phyloP scores from a whole-genome alignment of 805 yeast species.

The Candida insectalens region DNA sequence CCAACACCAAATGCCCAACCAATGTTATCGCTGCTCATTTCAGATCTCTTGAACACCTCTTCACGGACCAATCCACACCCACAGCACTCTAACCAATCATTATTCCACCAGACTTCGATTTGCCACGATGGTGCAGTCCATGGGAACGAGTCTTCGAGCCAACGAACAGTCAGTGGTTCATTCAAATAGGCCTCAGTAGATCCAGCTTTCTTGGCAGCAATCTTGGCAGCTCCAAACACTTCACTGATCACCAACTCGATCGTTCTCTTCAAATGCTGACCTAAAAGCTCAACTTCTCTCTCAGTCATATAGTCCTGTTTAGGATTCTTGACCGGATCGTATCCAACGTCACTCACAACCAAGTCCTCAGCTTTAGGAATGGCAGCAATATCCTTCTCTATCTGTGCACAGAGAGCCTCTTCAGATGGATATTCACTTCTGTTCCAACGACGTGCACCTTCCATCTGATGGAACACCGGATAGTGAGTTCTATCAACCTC shows the following conservation, averaged over 20 bases:
- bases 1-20: slow-evolving; percentile 99
- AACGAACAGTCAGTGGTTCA: slow-evolving; percentile 76
- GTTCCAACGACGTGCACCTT: slow-evolving; percentile 87
- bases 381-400: slow-evolving; percentile 48
- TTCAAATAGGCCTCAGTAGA: slow-evolving; percentile 49
- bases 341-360: slow-evolving; percentile 66
- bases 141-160: slow-evolving; percentile 95
- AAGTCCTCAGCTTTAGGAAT: slow-evolving; percentile 56
- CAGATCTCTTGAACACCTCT: slow-evolving; percentile 66
- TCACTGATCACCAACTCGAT: slow-evolving; percentile 74
- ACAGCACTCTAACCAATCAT: slow-evolving; percentile 94
- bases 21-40: slow-evolving; percentile 44
- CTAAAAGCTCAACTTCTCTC: slow-evolving; percentile 57
- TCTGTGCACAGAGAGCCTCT: slow-evolving; percentile 27
- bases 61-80: slow-evolving; percentile 91
- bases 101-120: slow-evolving; percentile 98
- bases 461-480: slow-evolving; percentile 97
- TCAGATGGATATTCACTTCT: slow-evolving; percentile 29
- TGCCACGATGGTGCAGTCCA: slow-evolving; percentile 99
- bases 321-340: slow-evolving; percentile 53
- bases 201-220: slow-evolving; percentile 52
- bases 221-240: slow-evolving; percentile 66
- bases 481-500: slow-evolving; percentile 94
- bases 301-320: slow-evolving; percentile 71
- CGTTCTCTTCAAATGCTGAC: slow-evolving; percentile 76